Base-by-base conservation (phyloP, 352 stramenopile species). In the Globisporangium nunn region DNA sequence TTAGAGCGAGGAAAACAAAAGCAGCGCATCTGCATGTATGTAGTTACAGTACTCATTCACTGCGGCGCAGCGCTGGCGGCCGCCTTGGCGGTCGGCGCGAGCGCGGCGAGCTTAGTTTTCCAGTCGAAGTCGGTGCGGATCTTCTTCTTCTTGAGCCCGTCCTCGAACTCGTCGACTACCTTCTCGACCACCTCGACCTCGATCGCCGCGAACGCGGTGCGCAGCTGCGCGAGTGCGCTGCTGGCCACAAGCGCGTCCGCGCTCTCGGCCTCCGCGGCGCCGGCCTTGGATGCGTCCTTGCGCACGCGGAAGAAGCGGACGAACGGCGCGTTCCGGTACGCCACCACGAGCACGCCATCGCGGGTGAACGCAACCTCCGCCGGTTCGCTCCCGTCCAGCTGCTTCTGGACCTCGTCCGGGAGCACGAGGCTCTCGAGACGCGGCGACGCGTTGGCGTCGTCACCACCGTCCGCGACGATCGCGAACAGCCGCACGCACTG, bases 121-220 rank as follows among this genome's bases (percentile, higher is more conserved):
- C 68, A 81, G 35, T 72, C 55, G 40, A 60, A 48, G 43, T 55
- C 69, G 6, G 65, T 78, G 63, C 78, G 70, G 59, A 87, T 72
- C 53, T 91, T 93, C 62, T 93, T 93, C 78, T 93, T 93, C 64
- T 86, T 81, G 48, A 89, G 56, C 12, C 78, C 79, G 39, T 75
- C 78, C 40, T 92, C 78, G 7, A 87, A 71, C 40, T 78, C 70
- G 31, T 92, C 77, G 17, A 75, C 57, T 12, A 70, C 59, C 8
- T 85, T 69, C 12, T 78, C 73, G 8, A 70, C 72, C 33, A 71
- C 70, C 5, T 64, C 52, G 58, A 90, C 59, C 47, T 79, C 74
- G 52, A 90, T 86, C 31, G 71, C 66, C 4, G 69, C 67, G 50
- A 75, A 78, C 49, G 68, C 64, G 33, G 62, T 59, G 45, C 77